Evolutionary conservation across 192 early-diverging fungal species (phyloP).

Genomic region (Entophlyctis luteolus): DNA sequence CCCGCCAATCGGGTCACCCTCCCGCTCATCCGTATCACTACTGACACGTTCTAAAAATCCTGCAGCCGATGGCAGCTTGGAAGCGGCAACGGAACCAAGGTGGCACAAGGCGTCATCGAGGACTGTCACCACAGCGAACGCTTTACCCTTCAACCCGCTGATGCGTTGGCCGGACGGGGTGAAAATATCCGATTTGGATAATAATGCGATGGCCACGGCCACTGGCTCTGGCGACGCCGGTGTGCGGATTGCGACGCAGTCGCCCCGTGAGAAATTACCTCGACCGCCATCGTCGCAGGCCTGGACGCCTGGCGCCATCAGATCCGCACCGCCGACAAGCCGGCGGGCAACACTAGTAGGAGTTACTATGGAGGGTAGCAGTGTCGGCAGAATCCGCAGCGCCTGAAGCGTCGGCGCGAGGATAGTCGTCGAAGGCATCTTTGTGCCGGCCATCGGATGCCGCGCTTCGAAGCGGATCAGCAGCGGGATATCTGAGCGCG

Average conservation of each 20-base stretch:
- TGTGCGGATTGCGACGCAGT: slow-evolving; percentile 53
- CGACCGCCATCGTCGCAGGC: slow-evolving; percentile 35
- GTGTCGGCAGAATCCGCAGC: background rate
- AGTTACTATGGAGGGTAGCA: background rate
- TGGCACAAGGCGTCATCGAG: slow-evolving; percentile 78
- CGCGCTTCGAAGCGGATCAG: too few relatives aligned
- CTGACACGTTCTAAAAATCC: background rate
- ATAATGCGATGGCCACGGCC: slow-evolving; percentile 33
- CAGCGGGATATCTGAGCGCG: too few relatives aligned
- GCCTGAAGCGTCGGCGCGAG: slow-evolving; percentile 16
- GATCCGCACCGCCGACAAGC: slow-evolving; percentile 60
- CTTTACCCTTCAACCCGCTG: slow-evolving; percentile 72
- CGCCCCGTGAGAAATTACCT: slow-evolving; percentile 48
- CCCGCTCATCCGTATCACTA: background rate
- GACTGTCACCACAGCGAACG: slow-evolving; percentile 70
- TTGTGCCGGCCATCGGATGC: too few relatives aligned
- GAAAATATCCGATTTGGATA: slow-evolving; percentile 37
- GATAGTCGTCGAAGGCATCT: too few relatives aligned
- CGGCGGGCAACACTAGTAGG: background rate
- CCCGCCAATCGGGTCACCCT: too few relatives aligned
- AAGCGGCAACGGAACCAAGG: slow-evolving; percentile 66
- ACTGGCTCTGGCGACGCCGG: slow-evolving; percentile 49
- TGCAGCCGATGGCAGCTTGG: slow-evolving; percentile 50
- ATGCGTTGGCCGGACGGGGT: slow-evolving; percentile 37
- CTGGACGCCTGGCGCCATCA: slow-evolving; percentile 76